These are phyloP conservation scores for Cylindricascospora bacillispora DNA, from an alignment of 1,139 yeast species.

Conservation along the genomic window DNA sequence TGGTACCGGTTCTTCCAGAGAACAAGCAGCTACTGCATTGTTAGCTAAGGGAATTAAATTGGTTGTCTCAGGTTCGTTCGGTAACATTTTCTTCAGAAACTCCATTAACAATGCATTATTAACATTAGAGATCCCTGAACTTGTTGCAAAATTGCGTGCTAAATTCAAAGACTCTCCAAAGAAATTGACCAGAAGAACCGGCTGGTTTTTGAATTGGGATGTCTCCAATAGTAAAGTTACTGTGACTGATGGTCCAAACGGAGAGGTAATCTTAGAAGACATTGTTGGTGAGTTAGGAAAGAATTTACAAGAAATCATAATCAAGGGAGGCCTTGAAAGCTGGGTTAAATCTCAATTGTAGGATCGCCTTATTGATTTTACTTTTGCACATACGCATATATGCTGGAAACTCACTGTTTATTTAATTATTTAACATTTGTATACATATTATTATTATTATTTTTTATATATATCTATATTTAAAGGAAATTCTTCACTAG, in stretches of 20 bases:
- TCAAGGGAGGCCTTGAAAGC: conserved; percentile 95
- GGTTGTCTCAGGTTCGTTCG: conserved; percentile 94
- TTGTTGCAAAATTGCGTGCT: conserved; percentile 64
- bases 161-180: conserved; percentile 39
- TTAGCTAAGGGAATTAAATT: conserved; percentile 86
- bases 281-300: conserved; percentile 94
- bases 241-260: conserved; percentile 53
- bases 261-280: conserved; percentile 54
- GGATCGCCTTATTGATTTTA: too few relatives aligned
- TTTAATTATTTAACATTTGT: too few relatives aligned
- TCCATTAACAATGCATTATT: conserved; percentile 89
- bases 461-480: too few relatives aligned
- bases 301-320: conserved; percentile 89
- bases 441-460: too few relatives aligned
- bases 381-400: too few relatives aligned
- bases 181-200: conserved; percentile 86
- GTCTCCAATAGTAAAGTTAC: conserved; percentile 71
- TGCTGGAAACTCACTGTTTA: too few relatives aligned
- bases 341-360: conserved; percentile 80
- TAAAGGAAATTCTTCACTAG: too few relatives aligned
- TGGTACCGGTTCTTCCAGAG: conserved; percentile 98
- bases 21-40: conserved; percentile 96
- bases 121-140: conserved; percentile 84
- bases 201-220: conserved; percentile 89
- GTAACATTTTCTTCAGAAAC: conserved; percentile 91